Evolutionary conservation across 1,284 basidiomycete species (phyloP), one percentile per base, ranked within the genome.

Genomic region (Cronartium quercuum): DNA sequence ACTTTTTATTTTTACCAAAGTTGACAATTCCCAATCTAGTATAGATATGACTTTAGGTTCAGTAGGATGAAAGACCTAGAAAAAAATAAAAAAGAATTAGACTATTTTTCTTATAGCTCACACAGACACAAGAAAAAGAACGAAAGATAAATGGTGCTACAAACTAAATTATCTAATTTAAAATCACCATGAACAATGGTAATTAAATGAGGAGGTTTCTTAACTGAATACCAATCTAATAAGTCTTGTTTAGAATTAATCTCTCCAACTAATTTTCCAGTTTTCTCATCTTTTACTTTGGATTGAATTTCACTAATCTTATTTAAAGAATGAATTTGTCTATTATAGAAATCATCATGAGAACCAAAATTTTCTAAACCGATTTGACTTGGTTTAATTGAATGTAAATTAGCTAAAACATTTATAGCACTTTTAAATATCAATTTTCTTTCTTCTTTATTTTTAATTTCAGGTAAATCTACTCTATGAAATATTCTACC

Each of bases 11-110:
- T 89, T 91, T 7, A 92, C 92, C 18, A 96, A 85, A 0, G 95
- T 98, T 79, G 91, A 94, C 47, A 98, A 84, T 81, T 98, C 94
- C 94, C 94, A 98, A 81, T 98, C 94, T 64, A 98, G 83, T 58
- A 98, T 92, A 1, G 92, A 94, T 79, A 98, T 94, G 1, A 98
- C 93, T 61, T 87, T 85, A 76, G 94, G 91, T 82, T 96, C 89
- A 1, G 89, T 93, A 0, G 91, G 90, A 80, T 97, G 94, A 83
- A 94, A 98, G 76, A 98, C 87, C 78, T 80, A 70, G 6, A 12
- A 1, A 5, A n/a, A 15, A 40, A 37, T 12, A 38, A 51, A 69
- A 44, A 12, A 29, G 29, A 29, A 29, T 29, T 29, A 29, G 29
- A 29, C 29, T 18, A n/a, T 35, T 24, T 37, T 13, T 47, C n/a